Percentiles rank a stretch among this genome's conserved stretches.
These are phyloP conservation scores for Cryptococcus jaspeensis DNA, from an alignment of 1,284 basidiomycete species.

Conservation along the genomic window DNA sequence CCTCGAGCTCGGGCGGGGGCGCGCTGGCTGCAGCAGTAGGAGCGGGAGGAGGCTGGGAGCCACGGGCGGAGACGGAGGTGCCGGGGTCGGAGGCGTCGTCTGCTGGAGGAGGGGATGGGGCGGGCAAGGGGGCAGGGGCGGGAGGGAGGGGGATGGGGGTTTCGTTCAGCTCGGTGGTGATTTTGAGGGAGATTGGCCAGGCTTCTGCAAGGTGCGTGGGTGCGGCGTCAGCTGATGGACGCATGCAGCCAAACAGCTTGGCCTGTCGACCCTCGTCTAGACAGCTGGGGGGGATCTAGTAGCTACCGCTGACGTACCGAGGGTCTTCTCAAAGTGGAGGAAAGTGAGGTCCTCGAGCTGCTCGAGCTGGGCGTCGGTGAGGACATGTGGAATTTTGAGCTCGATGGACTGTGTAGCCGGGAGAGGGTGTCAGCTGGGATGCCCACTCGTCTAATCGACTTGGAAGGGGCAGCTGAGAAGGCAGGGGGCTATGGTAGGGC, in stretches of 20 bases:
- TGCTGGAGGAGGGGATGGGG: neutral
- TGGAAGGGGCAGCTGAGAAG: neutral
- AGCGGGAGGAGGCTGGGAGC: neutral
- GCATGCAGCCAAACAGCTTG: too few species aligned
- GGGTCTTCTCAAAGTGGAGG: constrained; percentile 16
- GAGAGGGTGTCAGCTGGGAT: neutral
- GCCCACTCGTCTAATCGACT: too few species aligned
- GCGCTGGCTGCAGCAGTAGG: neutral
- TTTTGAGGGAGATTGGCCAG: constrained; percentile 22
- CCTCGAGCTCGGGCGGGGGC: neutral
- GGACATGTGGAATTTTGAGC: constrained; percentile 15
- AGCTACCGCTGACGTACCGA: constrained; percentile 6
- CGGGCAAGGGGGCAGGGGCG: neutral
- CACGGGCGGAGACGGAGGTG: neutral
- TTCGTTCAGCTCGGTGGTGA: constrained; percentile 8
- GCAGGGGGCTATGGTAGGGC: neutral
- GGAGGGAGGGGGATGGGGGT: neutral
- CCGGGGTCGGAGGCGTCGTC: neutral
- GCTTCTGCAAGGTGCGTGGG: constrained; percentile 3
- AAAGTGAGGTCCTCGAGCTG: constrained; percentile 21
- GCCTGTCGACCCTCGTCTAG: too few species aligned
- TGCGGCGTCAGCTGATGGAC: too few species aligned
- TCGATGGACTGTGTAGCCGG: constrained; percentile 13
- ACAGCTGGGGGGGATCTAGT: too few species aligned
- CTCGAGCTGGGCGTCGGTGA: constrained; percentile 18